Evolutionary conservation across 169 alveolate genomes (phyloP).

Genomic region (Cryptosporidium felis): DNA sequence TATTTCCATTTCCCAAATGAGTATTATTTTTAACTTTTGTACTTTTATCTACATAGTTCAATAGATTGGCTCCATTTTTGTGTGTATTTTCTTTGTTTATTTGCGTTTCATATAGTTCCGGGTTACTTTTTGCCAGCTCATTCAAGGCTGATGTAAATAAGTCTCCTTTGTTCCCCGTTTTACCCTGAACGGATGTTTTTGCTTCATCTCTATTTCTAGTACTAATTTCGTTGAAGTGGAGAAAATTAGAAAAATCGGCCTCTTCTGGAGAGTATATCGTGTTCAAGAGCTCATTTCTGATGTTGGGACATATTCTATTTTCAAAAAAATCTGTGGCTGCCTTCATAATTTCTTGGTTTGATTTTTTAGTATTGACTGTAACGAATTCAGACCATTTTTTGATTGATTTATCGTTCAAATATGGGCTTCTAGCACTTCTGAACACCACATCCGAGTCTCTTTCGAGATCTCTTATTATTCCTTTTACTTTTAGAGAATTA

Average conservation of each 20-base stretch:
- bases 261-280: not conserved
- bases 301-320: no score
- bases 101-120: slow-evolving; percentile 3
- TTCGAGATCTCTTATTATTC: not conserved
- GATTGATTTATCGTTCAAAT: slow-evolving; percentile 19
- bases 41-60: not conserved
- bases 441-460: slow-evolving; percentile 14
- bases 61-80: not conserved
- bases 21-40: not conserved
- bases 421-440: slow-evolving; percentile 8
- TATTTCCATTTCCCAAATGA: not conserved
- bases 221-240: not conserved
- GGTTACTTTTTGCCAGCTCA: slow-evolving; percentile 20
- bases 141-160: slow-evolving; percentile 27
- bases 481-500: not conserved
- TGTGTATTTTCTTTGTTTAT: slow-evolving; percentile 25
- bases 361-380: not conserved
- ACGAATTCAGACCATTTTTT: slow-evolving; percentile 15
- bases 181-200: no score
- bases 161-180: not conserved
- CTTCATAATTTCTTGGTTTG: not conserved
- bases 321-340: not conserved
- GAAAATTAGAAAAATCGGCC: slow-evolving; percentile 16
- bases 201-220: no score
- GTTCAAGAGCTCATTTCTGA: not conserved